Evolutionary conservation across 2,329 filamentous ascomycete genomes (phyloP).

Genomic region (Claviceps sp.): DNA sequence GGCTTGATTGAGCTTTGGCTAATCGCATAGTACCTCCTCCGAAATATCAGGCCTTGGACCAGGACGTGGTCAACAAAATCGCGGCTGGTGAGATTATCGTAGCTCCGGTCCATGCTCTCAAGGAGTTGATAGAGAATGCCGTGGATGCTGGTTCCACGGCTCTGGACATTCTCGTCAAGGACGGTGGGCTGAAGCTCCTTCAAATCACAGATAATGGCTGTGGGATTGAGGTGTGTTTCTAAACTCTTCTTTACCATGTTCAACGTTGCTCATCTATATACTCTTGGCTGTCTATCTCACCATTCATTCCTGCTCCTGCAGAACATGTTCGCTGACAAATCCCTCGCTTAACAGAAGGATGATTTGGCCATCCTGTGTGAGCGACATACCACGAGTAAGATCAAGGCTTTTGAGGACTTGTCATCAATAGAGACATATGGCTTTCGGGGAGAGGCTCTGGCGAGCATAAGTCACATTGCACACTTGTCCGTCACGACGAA

Average conservation of each 20-base stretch:
- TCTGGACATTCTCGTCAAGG: constrained; percentile 83
- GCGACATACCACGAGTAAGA: constrained; percentile 91
- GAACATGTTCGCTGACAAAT: background rate
- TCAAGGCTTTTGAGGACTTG: constrained; percentile 86
- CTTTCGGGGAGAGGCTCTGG: constrained; percentile 91
- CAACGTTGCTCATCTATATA: background rate
- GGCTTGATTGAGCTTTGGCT: background rate
- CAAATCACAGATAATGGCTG: constrained; percentile 97
- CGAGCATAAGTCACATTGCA: constrained; percentile 96
- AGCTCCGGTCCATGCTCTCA: constrained; percentile 87
- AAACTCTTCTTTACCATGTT: constrained; percentile 3
- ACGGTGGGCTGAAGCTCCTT: constrained; percentile 84
- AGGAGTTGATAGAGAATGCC: constrained; percentile 93
- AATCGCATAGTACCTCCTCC: background rate
- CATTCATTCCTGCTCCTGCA: background rate
- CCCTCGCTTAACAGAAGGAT: constrained; percentile 48
- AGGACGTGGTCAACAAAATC: constrained; percentile 95
- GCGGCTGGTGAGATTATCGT: constrained; percentile 97
- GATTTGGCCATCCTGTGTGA: constrained; percentile 88
- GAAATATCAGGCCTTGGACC: constrained; percentile 57
- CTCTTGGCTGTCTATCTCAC: background rate
- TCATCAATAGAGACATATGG: constrained; percentile 86
- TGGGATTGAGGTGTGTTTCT: constrained; percentile 67
- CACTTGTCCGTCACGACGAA: constrained; percentile 92
- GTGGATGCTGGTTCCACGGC: constrained; percentile 93